These are phyloP conservation scores for Colletotrichum higginsianum DNA, from an alignment of 2,329 filamentous ascomycete species.

Conservation along the genomic window DNA sequence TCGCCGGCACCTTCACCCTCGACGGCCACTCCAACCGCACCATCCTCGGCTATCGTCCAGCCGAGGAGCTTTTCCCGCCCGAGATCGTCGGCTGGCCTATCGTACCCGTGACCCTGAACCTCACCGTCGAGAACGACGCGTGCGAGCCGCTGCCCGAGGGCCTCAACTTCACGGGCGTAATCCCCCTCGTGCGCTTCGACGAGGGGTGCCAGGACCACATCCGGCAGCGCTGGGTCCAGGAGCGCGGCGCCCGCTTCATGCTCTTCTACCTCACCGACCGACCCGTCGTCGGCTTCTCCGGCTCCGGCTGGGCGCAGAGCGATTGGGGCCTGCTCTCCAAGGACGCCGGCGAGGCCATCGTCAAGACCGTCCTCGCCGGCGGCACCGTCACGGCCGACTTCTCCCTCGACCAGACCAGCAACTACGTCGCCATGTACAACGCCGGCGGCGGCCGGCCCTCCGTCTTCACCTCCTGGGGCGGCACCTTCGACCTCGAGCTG, in stretches of 20 bases:
- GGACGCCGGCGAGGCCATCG: constrained; percentile 50
- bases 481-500: constrained; percentile 61
- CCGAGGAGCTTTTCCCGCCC: constrained; percentile 43
- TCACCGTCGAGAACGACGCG: constrained; percentile 46
- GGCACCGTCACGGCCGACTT: constrained; percentile 51
- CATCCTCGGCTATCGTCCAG: constrained; percentile 46
- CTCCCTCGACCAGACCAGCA: constrained; percentile 27
- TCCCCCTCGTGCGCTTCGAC: constrained; percentile 38
- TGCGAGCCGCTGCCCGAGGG: constrained; percentile 44
- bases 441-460: constrained; percentile 58
- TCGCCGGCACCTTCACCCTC: constrained; percentile 45
- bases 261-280: constrained; percentile 52
- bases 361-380: constrained; percentile 49
- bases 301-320: constrained; percentile 37
- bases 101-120: constrained; percentile 46
- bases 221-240: constrained; percentile 50
- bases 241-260: constrained; percentile 49
- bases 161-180: constrained; percentile 24
- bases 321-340: constrained; percentile 33
- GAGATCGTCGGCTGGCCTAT: constrained; percentile 47
- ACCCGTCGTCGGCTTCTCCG: constrained; percentile 35
- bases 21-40: constrained; percentile 45
- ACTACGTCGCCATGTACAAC: constrained; percentile 39
- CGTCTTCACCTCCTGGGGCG: constrained; percentile 63
- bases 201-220: constrained; percentile 33